phyloP scores from a whole-genome alignment of 2,329 filamentous ascomycete genomes.

The Monosporascus sp. region DNA sequence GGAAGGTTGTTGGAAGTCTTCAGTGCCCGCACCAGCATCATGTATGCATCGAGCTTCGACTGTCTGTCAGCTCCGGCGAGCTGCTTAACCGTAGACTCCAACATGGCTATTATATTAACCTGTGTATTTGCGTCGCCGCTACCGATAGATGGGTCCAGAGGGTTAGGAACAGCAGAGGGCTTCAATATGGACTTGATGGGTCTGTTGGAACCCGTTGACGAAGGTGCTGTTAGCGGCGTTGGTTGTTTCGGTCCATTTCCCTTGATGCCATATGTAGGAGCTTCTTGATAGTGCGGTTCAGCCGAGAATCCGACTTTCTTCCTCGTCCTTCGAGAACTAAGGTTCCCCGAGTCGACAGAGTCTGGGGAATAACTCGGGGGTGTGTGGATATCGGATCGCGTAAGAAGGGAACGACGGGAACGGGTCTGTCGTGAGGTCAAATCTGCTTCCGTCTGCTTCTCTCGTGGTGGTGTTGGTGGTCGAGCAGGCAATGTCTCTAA shows the following conservation, averaged over 20 bases:
- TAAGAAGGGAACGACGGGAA: constrained; percentile 33
- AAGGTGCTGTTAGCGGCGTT: constrained; percentile 35
- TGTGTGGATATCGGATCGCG: constrained; percentile 39
- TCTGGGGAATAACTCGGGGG: constrained; percentile 46
- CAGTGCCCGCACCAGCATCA: constrained; percentile 68
- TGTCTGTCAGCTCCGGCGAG: constrained; percentile 68
- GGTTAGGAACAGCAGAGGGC: constrained; percentile 46
- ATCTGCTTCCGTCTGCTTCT: constrained; percentile 36
- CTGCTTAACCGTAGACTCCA: constrained; percentile 79
- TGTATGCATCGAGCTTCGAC: constrained; percentile 79
- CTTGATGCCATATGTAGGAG: constrained; percentile 39
- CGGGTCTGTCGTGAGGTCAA: constrained; percentile 29
- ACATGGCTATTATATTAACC: constrained; percentile 67
- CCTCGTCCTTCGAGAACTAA: constrained; percentile 37
- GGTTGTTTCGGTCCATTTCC: constrained; percentile 30
- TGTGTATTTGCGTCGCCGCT: constrained; percentile 29
- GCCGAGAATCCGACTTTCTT: constrained; percentile 55
- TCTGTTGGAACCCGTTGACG: constrained; percentile 33
- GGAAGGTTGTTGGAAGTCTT: constrained; percentile 80
- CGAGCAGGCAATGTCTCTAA: constrained; percentile 51
- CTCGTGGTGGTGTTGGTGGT: constrained; percentile 64
- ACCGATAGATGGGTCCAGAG: constrained; percentile 37
- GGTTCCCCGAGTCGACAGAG: constrained; percentile 35
- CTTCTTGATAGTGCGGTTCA: constrained; percentile 51
- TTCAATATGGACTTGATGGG: constrained; percentile 74